A percentile compares a stretch with the other conserved stretches of the same genome.
These are phyloP conservation scores for Oropetium thomaeum DNA, from an alignment of 176 grass and related monocot species.

Conservation along the genomic window DNA sequence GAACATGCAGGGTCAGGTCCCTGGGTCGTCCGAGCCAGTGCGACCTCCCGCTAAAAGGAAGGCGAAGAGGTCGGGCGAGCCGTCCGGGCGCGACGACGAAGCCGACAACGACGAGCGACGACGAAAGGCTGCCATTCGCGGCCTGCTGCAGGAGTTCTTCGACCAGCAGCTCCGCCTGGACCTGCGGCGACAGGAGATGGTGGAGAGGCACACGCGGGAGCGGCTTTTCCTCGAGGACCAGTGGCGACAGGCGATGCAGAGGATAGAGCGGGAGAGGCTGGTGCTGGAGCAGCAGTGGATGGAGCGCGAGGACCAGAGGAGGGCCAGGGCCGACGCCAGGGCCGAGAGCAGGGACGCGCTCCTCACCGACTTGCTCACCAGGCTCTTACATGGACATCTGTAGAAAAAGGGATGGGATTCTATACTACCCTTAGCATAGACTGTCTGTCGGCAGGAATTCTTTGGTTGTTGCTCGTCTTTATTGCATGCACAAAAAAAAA, in stretches of 20 bases:
- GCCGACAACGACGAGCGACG: constrained; percentile 15
- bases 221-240: constrained; percentile 61
- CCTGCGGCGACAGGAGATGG: constrained; percentile 57
- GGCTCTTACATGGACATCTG: constrained; percentile 58
- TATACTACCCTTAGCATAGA: not conserved
- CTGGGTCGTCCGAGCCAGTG: constrained; percentile 36
- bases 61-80: constrained; percentile 33
- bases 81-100: constrained; percentile 30
- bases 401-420: constrained; percentile 17
- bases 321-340: constrained; percentile 66
- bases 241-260: constrained; percentile 82
- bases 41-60: constrained; percentile 28
- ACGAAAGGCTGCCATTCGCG: constrained; percentile 33
- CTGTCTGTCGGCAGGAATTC: not conserved
- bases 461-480: constrained; percentile 26
- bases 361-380: constrained; percentile 58
- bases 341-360: constrained; percentile 66
- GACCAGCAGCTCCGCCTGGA: constrained; percentile 81
- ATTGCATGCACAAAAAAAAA: not conserved
- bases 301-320: constrained; percentile 88
- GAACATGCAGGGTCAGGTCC: constrained; percentile 67
- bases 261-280: constrained; percentile 75
- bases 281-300: constrained; percentile 73
- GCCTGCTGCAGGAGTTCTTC: constrained; percentile 62
- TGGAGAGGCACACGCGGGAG: constrained; percentile 64